Conservation (phyloP, 208 protist genomes). For the Trypanosoma conorhini region DNA sequence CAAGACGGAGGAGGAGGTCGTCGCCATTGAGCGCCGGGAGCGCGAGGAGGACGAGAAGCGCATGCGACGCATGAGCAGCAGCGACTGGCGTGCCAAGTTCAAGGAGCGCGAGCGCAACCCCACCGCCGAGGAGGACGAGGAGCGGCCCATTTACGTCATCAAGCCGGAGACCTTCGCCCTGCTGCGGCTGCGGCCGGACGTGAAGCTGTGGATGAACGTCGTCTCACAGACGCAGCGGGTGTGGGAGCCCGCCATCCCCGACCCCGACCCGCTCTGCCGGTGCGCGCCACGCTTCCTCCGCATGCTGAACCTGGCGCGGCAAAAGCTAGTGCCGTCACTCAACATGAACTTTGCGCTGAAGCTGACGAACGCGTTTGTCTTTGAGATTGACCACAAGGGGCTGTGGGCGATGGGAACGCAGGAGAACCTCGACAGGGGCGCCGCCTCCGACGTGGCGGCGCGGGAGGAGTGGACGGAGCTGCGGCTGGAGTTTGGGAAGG, state of each 20-base stretch:
- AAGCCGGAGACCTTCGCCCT: slow-evolving; percentile 82
- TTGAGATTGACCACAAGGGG: slow-evolving; percentile 74
- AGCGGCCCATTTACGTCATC: slow-evolving; percentile 81
- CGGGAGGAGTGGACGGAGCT: slow-evolving; percentile 84
- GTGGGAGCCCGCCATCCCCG: slow-evolving; percentile 73
- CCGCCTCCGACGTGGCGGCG: slow-evolving; percentile 36
- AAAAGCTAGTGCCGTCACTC: slow-evolving; percentile 86
- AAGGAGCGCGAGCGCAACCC: slow-evolving; percentile 84
- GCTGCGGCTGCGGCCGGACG: slow-evolving; percentile 73
- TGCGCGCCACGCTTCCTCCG: slow-evolving; percentile 72
- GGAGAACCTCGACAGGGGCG: slow-evolving; percentile 49
- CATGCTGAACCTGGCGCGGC: slow-evolving; percentile 83
- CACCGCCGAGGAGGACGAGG: slow-evolving; percentile 72
- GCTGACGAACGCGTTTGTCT: slow-evolving; percentile 88
- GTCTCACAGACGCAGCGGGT: slow-evolving; percentile 72
- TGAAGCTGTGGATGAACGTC: slow-evolving; percentile 75
- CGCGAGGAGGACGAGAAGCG: slow-evolving; percentile 85
- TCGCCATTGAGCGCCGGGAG: slow-evolving; percentile 65
- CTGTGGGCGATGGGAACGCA: slow-evolving; percentile 89
- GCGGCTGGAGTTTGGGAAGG: slow-evolving; percentile 82
- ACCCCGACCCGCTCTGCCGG: slow-evolving; percentile 70
- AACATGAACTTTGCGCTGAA: slow-evolving; percentile 91
- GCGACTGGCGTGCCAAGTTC: slow-evolving; percentile 86
- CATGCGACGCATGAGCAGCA: slow-evolving; percentile 90
- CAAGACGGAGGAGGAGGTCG: slow-evolving; percentile 72